Evolutionary conservation across 169 alveolate species (phyloP), one percentile per base, ranked within the genome.

Genomic region (Babesia bovis): DNA sequence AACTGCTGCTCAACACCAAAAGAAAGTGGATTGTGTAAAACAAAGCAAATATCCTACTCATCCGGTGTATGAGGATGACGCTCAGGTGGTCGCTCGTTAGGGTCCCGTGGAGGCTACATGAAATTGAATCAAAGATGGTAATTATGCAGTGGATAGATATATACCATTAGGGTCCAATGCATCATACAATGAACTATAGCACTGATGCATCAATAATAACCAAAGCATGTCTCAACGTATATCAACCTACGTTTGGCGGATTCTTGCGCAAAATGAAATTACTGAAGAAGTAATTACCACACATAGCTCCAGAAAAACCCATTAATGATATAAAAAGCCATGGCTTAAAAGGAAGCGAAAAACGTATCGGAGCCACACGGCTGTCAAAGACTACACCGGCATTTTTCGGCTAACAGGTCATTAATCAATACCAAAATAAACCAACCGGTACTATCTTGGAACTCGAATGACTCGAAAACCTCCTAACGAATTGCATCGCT

Each of bases 351-450:
- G 68, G 74, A 26, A 87, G 70, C 44, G 90, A 76, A 42, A 67
- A 87, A 44, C 89, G 77, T 21, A 87, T 69, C 49, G 78, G 89
- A 36, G 83, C 60, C 36, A 71, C 66, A 35, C 73, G 67, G 53
- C 88, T 87, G 69, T 82, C 83, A 56, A 87, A 87, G 6, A 87
- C 93, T 21, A 87, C 93, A 17, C 93, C 93, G 35, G 91, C 87
- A 53, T 87, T 84, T 32, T 82, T 77, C 21, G 93, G 93, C 93
- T 87, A 58, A n/a, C 25, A 4, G 61, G 2, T 19, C 6, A 9
- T 41, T 4, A 19, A 28, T 15, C 26, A 15, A 12, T 12, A 26
- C 17, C 38, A 2, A 5, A n/a, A 23, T 49, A 6, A 9, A 47
- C 73, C 4, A 44, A 63, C 73, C 73, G 73, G 38, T 21, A 47